Evolutionary conservation across 768 basidiomycete species (phyloP).

Genomic region (Suillus tomentosus): DNA sequence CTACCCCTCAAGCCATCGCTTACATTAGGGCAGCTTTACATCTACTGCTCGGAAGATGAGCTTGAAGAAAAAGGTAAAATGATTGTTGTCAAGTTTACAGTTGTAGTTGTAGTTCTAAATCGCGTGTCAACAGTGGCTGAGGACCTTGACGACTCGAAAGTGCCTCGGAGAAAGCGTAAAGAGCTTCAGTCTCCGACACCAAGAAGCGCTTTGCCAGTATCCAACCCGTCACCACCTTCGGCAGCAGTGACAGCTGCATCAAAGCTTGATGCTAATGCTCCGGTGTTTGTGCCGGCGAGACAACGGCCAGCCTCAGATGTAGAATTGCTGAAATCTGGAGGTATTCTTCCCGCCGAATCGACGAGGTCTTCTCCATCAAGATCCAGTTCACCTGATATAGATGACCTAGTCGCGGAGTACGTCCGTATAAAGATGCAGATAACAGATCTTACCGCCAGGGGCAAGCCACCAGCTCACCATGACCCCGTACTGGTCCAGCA

Average conservation of each 20-base stretch:
- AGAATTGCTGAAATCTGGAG: slow-evolving; percentile 15
- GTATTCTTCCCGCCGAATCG: slow-evolving; percentile 22
- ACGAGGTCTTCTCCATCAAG: slow-evolving; percentile 29
- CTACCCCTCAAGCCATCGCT: slow-evolving; percentile 8
- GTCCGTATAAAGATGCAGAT: slow-evolving; percentile 62
- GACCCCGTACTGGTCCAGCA: slow-evolving; percentile 33
- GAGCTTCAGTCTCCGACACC: slow-evolving; percentile 7
- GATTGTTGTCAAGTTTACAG: slow-evolving; percentile 2
- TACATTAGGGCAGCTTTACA: slow-evolving; percentile 52
- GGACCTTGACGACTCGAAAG: slow-evolving; percentile 17
- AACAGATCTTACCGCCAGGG: slow-evolving; percentile 43
- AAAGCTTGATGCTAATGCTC: slow-evolving; percentile 43
- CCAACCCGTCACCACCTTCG: slow-evolving; percentile 9
- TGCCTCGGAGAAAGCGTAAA: slow-evolving; percentile 16
- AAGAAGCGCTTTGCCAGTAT: slow-evolving; percentile 9
- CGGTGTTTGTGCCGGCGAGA: slow-evolving; percentile 39
- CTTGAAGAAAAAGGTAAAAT: slow-evolving; percentile 44
- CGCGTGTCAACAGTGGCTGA: slow-evolving; percentile 4
- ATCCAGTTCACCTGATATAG: slow-evolving; percentile 39
- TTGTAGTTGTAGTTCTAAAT: slow-evolving; percentile 11
- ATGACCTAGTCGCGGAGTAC: slow-evolving; percentile 64
- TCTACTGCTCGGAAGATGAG: slow-evolving; percentile 65
- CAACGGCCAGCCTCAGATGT: slow-evolving; percentile 13
- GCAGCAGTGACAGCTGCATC: slow-evolving; percentile 19
- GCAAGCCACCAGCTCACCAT: slow-evolving; percentile 26